Evolutionary conservation across 805 yeast genomes (phyloP).

Genomic region (Saccharomyces paradoxus): DNA sequence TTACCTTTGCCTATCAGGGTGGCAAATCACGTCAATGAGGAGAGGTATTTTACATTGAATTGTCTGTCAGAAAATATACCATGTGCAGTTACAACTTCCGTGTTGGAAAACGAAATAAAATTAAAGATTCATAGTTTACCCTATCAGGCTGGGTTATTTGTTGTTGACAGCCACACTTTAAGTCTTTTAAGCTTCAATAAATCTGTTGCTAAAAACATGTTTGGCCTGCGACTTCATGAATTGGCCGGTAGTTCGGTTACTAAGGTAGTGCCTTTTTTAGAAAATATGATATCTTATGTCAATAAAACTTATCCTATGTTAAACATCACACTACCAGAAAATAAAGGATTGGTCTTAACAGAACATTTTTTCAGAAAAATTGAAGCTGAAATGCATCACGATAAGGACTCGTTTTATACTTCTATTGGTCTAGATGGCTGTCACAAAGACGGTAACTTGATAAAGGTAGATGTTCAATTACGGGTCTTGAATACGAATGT

Average conservation of each 20-base stretch:
- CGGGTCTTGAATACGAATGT: constrained; percentile 55
- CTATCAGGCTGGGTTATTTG: constrained; percentile 79
- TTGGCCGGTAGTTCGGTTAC: constrained; percentile 44
- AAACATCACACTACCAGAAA: constrained; percentile 32
- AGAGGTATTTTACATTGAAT: constrained; percentile 56
- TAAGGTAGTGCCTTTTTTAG: constrained; percentile 54
- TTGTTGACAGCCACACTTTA: constrained; percentile 45
- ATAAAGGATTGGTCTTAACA: constrained; percentile 67
- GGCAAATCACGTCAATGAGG: constrained; percentile 41
- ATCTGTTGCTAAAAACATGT: constrained; percentile 68
- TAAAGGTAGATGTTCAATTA: constrained; percentile 74
- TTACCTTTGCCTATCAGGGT: constrained; percentile 30
- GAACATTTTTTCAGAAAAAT: constrained; percentile 80
- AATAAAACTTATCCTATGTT: constrained; percentile 31
- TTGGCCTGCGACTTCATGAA: constrained; percentile 51
- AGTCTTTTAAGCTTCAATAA: constrained; percentile 65
- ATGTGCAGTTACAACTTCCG: constrained; percentile 60
- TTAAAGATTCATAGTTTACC: constrained; percentile 71
- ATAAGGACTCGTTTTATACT: constrained; percentile 44
- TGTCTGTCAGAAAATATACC: constrained; percentile 47
- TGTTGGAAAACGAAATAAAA: constrained; percentile 43
- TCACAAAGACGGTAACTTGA: constrained; percentile 57
- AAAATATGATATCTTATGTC: constrained; percentile 29
- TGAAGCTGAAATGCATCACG: constrained; percentile 35
- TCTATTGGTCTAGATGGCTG: constrained; percentile 59